Evolutionary conservation across 371 early-diverging fungal species (phyloP), one percentile per base, ranked within the genome.

Genomic region (Apophysomyces elegans): DNA sequence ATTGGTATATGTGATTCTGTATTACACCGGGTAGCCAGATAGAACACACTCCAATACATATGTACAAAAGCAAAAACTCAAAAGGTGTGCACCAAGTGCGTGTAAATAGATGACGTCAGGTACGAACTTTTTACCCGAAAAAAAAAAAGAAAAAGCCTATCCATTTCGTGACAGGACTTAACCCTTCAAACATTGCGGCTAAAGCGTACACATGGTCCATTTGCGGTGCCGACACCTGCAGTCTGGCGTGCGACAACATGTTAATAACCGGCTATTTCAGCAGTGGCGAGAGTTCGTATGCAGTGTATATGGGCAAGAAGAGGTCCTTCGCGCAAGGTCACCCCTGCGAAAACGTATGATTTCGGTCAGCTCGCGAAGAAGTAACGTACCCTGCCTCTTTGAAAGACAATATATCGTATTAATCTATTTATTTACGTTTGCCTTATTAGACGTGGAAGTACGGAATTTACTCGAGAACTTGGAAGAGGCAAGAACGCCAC

Each of bases 171-270:
- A 50, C 54, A 50, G 21, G 54, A 50, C 54, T 26, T 26, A 26
- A 26, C 9, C 54, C 54, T 21, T 18, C 54, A 16, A 50, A 32
- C 54, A 35, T 7, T 61, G 50, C 36, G 5, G 32, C 50, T 16
- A 61, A 61, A 44, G 58, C 21, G 36, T 56, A 44, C 36, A 21
- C 32, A 77, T 78, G 79, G 72, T 67, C 60, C 74, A 71, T 65
- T 71, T 66, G 72, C 74, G 67, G 69, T 78, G 79, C 61, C 65
- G 65, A 58, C 73, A 70, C 44, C 65, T 78, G 71, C 78, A 78
- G 58, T 76, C 76, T 46, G 59, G 60, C n/a, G 63, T 70, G 35
- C 61, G 62, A 45, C 72, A 69, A 46, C 59, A 65, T 8, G 63
- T 71, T 12, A 62, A 64, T 58, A 67, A 69, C n/a, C 73, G 62